A percentile compares a stretch with the other conserved stretches of the same genome.
These are phyloP conservation scores for Mikania micrantha DNA, from an alignment of 129 eudicot species.

Conservation along the genomic window DNA sequence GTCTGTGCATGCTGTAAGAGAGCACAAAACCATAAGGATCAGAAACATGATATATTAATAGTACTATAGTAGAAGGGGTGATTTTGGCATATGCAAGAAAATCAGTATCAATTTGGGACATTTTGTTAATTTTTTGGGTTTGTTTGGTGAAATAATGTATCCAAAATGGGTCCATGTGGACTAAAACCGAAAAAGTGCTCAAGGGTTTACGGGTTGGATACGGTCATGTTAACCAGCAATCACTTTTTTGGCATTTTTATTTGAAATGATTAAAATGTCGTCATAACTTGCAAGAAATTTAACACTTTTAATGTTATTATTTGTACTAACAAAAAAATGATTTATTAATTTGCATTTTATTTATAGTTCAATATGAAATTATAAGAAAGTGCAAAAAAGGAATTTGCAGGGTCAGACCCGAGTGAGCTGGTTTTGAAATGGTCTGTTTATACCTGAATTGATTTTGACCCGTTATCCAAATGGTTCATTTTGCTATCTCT, in stretches of 20 bases:
- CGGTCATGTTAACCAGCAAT: not conserved
- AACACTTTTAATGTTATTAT: not conserved
- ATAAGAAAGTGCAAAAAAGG: not conserved
- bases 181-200: not conserved
- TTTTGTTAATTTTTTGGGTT: not conserved
- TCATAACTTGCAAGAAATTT: not conserved
- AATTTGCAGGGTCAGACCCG: not conserved
- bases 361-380: not conserved
- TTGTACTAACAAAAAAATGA: no score
- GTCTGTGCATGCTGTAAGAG: conserved; percentile 72
- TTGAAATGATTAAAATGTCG: not conserved
- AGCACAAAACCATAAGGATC: conserved; percentile 1
- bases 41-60: not conserved
- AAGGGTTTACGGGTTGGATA: not conserved
- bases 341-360: no score
- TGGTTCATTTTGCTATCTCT: not conserved
- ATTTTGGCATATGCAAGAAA: not conserved
- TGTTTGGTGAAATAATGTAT: not conserved
- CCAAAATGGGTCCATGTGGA: not conserved
- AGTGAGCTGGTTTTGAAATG: not conserved
- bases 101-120: not conserved
- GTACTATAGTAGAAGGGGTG: not conserved
- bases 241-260: not conserved
- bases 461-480: not conserved
- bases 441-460: not conserved